phyloP scores from a whole-genome alignment of 2,329 filamentous ascomycete genomes.

The Aspergillus calidoustus region DNA sequence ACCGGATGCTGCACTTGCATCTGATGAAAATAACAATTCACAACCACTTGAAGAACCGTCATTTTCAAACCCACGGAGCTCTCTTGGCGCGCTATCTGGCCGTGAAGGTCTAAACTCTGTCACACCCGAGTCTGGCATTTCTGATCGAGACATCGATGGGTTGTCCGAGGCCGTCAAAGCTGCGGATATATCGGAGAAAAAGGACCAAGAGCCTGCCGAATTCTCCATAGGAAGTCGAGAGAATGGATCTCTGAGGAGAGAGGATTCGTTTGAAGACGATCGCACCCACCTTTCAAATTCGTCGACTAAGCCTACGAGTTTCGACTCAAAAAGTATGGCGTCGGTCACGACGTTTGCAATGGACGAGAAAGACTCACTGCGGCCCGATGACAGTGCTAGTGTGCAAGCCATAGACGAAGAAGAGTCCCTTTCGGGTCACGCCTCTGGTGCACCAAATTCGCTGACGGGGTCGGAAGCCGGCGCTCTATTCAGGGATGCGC shows the following conservation, averaged over 20 bases:
- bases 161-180: slow-evolving; percentile 40
- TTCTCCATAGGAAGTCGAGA: slow-evolving; percentile 35
- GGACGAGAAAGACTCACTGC: slow-evolving; percentile 93
- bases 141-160: slow-evolving; percentile 34
- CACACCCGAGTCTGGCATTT: slow-evolving; percentile 22
- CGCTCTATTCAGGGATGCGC: slow-evolving; percentile 40
- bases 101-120: slow-evolving; percentile 26
- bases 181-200: slow-evolving; percentile 36
- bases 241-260: slow-evolving; percentile 38
- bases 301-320: slow-evolving; percentile 81
- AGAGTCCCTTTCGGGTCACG: slow-evolving; percentile 76
- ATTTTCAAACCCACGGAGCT: slow-evolving; percentile 26
- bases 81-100: slow-evolving; percentile 23
- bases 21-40: slow-evolving; percentile 33
- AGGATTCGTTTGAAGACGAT: slow-evolving; percentile 50
- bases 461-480: slow-evolving; percentile 82
- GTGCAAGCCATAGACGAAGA: slow-evolving; percentile 91
- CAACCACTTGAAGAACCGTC: slow-evolving; percentile 25
- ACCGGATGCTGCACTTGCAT: slow-evolving; percentile 29
- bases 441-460: slow-evolving; percentile 75
- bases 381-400: slow-evolving; percentile 94
- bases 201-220: slow-evolving; percentile 31
- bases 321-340: slow-evolving; percentile 92
- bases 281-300: slow-evolving; percentile 59
- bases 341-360: slow-evolving; percentile 95